Conservation (phyloP, 495 filamentous ascomycete species). For the Lasiosphaeria ovina region DNA sequence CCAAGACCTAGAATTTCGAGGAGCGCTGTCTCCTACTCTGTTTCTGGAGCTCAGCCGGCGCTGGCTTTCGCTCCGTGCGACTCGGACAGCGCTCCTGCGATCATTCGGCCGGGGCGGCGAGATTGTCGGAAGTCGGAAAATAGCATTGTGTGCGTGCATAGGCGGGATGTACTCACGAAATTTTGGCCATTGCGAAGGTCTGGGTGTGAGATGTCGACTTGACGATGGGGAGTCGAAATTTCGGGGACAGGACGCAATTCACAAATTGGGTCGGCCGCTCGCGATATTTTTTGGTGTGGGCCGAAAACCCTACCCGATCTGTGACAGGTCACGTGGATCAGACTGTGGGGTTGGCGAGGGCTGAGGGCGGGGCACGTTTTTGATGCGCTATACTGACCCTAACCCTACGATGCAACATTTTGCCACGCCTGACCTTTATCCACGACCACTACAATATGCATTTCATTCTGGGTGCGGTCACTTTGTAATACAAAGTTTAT, state of each 20-base stretch:
- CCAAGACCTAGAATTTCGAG: neutral
- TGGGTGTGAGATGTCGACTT: constrained; percentile 35
- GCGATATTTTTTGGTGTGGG: constrained; percentile 41
- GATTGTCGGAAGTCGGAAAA: neutral
- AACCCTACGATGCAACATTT: neutral
- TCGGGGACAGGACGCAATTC: constrained; percentile 28
- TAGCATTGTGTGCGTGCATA: neutral
- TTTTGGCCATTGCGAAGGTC: constrained; percentile 50
- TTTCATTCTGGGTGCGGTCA: no score
- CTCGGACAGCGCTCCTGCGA: neutral
- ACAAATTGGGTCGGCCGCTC: constrained; percentile 29
- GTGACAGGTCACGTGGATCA: constrained; percentile 29
- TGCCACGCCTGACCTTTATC: no score
- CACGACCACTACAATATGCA: no score
- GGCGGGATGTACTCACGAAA: constrained; percentile 40
- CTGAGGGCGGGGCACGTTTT: neutral
- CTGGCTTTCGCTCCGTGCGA: neutral
- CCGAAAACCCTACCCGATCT: constrained; percentile 36
- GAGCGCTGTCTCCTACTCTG: neutral
- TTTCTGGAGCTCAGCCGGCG: neutral
- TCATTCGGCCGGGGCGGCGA: constrained; percentile 3
- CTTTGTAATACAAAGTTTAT: no score
- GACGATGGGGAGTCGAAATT: constrained; percentile 36
- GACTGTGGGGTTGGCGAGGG: constrained; percentile 13
- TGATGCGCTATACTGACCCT: neutral